These are phyloP conservation scores for Fusarium sp. DNA, from an alignment of 2,329 filamentous ascomycete species.

Conservation along the genomic window DNA sequence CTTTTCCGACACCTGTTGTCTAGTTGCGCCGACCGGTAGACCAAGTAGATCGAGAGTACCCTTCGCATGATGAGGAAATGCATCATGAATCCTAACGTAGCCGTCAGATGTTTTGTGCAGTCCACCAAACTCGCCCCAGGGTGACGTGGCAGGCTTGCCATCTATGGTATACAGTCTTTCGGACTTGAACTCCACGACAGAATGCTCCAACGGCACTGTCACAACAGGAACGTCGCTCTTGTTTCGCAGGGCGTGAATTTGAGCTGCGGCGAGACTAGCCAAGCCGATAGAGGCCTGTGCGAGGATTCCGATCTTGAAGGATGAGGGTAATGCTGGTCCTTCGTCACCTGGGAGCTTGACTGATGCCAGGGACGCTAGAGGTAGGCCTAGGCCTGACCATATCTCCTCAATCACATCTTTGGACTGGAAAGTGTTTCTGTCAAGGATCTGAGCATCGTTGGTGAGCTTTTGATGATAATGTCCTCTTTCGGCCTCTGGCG, in stretches of 20 bases:
- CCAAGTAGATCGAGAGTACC: conserved; percentile 61
- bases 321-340: conserved; percentile 58
- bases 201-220: conserved; percentile 60
- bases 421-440: background rate
- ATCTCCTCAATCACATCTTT: conserved; percentile 27
- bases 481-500: too few species aligned
- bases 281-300: conserved; percentile 66
- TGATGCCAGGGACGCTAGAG: conserved; percentile 9
- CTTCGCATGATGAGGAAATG: conserved; percentile 63
- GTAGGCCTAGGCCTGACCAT: conserved; percentile 37
- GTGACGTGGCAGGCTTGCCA: conserved; percentile 50
- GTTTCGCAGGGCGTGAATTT: conserved; percentile 57
- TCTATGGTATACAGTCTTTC: conserved; percentile 63
- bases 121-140: conserved; percentile 63
- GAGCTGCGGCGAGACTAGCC: conserved; percentile 63
- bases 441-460: background rate
- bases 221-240: conserved; percentile 52
- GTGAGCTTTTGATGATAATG: too few species aligned
- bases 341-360: conserved; percentile 31
- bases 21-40: conserved; percentile 50
- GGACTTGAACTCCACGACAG: conserved; percentile 66
- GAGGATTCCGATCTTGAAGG: conserved; percentile 66
- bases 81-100: conserved; percentile 67
- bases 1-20: conserved; percentile 56
- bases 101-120: conserved; percentile 65